Percentiles rank a stretch among this genome's conserved stretches.
Conservation (phyloP, 2,329 filamentous ascomycete species). For the Aaosphaeria arxii region DNA sequence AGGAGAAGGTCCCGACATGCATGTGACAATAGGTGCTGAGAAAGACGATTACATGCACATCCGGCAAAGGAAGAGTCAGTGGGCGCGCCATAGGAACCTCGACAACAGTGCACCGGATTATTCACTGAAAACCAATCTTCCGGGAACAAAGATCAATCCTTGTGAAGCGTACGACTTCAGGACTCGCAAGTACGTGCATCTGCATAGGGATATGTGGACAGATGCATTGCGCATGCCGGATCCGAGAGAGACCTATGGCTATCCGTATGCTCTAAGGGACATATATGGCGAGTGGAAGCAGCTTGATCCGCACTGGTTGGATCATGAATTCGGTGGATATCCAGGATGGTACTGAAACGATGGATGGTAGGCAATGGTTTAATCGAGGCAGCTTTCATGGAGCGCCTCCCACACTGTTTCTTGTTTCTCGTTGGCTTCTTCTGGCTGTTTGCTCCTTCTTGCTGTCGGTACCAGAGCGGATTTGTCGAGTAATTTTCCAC, state of each 20-base stretch:
- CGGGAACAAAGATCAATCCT: conserved; percentile 7
- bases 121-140: conserved; percentile 4
- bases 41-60: conserved; percentile 37
- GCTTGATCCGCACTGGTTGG: conserved; percentile 10
- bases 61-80: conserved; percentile 34
- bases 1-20: conserved; percentile 45
- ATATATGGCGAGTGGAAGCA: conserved; percentile 23
- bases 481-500: conserved; percentile 25
- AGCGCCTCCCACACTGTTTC: conserved; percentile 32
- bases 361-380: too few species aligned
- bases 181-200: conserved; percentile 28
- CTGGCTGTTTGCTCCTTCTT: conserved; percentile 25
- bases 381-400: conserved; percentile 32
- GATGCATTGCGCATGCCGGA: conserved; percentile 29
- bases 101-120: conserved; percentile 15
- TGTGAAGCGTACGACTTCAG: conserved; percentile 34
- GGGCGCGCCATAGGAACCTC: conserved; percentile 33
- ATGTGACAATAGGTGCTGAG: conserved; percentile 39
- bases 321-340: background rate
- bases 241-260: conserved; percentile 15
- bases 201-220: conserved; percentile 25
- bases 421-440: conserved; percentile 10
- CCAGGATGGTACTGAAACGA: too few species aligned
- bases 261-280: conserved; percentile 23
- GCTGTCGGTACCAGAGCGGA: conserved; percentile 23